Conservation (phyloP, 306 rosid species). For the Fragaria nilgerrensis region DNA sequence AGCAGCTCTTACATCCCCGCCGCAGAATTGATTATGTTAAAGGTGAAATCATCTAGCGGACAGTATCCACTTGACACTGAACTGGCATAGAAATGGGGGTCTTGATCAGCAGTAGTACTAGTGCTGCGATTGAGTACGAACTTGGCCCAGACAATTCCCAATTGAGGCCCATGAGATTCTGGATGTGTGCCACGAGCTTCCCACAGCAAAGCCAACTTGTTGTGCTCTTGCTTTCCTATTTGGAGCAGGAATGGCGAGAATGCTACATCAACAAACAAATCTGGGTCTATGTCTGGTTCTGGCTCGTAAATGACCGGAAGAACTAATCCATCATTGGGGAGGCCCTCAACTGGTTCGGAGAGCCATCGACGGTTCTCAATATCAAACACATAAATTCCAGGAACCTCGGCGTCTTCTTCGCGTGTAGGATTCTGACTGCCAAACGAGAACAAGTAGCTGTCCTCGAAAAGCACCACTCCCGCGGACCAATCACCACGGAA, state of each 20-base stretch:
- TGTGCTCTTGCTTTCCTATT: neutral
- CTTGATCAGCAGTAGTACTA: no score
- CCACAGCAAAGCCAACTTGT: neutral
- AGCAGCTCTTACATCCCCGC: no score
- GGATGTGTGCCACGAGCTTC: neutral
- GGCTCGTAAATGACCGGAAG: neutral
- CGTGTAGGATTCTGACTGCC: neutral
- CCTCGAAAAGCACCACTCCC: neutral
- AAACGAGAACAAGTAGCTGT: neutral
- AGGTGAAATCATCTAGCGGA: neutral
- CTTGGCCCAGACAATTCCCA: neutral
- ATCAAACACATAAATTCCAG: neutral
- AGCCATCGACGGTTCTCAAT: neutral
- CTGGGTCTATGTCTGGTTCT: neutral
- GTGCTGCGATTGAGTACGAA: neutral
- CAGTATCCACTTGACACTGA: neutral
- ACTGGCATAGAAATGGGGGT: neutral
- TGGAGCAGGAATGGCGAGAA: neutral
- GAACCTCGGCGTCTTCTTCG: neutral
- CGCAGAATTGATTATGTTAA: neutral
- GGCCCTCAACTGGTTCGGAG: neutral
- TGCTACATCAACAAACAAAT: neutral
- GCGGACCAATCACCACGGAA: no score
- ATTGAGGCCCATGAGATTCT: neutral
- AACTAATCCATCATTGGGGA: neutral